Evolutionary conservation across 2,329 filamentous ascomycete genomes (phyloP), one percentile per base, ranked within the genome.

Genomic region (Escovopsis sp.): DNA sequence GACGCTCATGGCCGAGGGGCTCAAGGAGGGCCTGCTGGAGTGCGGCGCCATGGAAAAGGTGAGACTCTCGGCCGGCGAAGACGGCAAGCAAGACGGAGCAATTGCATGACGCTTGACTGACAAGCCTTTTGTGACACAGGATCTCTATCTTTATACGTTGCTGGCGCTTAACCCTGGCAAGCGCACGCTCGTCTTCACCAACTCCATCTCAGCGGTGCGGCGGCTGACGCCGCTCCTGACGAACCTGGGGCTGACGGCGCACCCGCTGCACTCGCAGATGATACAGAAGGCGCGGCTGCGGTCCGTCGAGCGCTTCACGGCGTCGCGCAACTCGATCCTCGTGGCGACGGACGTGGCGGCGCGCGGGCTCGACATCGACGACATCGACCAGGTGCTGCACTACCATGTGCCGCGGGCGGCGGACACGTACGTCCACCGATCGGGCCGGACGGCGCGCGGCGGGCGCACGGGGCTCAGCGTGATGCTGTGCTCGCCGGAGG

Each of bases 261-360:
- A 84, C 10, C 76, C 82, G 0, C 65, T 98, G 1, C 90, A 98
- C 57, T 94, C 86, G 0, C 81, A 86, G 43, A 96, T 98, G 90
- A 70, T 77, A 1, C 90, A 98, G 58, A 96, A 96, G 56, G 87
- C 90, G 3, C 85, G 90, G 31, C 67, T 94, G n/a, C 77, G 88
- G 27, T 88, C 85, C 2, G 72, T 98, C 2, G 90, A 98, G 53
- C 79, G 82, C 28, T 96, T 98, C 60, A 78, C 80, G 1, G 71
- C 71, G 3, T 63, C 74, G 1, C 62, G 69, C n/a, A 64, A 71
- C 32, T 59, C 65, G 21, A 80, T 96, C 31, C 72, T 96, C 3
- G 71, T 98, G 14, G 86, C 90, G 4, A 96, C 90, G 1, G 88
- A 96, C 53, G 87, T 94, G 18, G 88, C 88, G 3, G 86, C 88